A percentile compares a stretch with the other conserved stretches of the same genome.
Conservation (phyloP, 208 protist species). For the Novymonas esmeraldas region DNA sequence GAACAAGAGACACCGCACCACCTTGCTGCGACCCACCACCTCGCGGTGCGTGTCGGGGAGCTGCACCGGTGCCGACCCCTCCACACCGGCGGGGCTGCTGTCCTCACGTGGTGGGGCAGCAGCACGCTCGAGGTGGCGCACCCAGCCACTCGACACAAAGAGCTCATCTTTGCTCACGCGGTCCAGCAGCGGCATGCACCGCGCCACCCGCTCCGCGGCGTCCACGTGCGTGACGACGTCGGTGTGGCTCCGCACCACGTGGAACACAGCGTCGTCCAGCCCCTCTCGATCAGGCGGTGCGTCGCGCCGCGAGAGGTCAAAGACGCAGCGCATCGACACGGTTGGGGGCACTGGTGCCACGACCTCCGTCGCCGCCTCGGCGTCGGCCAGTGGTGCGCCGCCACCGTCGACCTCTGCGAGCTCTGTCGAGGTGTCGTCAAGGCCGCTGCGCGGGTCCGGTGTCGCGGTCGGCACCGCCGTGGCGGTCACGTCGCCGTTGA, state of each 20-base stretch:
- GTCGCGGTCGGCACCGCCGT: background rate
- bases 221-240: slow-evolving; percentile 37
- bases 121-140: slow-evolving; percentile 25
- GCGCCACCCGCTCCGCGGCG: slow-evolving; percentile 33
- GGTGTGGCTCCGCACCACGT: slow-evolving; percentile 42
- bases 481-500: slow-evolving; percentile 2
- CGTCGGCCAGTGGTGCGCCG: background rate
- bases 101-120: background rate
- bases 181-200: slow-evolving; percentile 46
- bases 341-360: slow-evolving; percentile 15
- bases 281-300: background rate
- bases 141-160: slow-evolving; percentile 43
- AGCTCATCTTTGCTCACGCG: slow-evolving; percentile 39
- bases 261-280: slow-evolving; percentile 43
- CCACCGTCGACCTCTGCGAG: background rate
- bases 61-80: background rate
- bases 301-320: background rate
- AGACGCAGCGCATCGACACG: slow-evolving; percentile 26
- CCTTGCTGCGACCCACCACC: slow-evolving; percentile 44
- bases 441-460: background rate
- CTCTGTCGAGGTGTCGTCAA: too few species aligned
- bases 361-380: background rate
- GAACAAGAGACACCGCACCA: slow-evolving; percentile 43
- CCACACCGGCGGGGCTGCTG: background rate
- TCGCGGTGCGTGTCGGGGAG: slow-evolving; percentile 26